Conservation (phyloP, 1,139 yeast species). For the Hansenula sp. region DNA sequence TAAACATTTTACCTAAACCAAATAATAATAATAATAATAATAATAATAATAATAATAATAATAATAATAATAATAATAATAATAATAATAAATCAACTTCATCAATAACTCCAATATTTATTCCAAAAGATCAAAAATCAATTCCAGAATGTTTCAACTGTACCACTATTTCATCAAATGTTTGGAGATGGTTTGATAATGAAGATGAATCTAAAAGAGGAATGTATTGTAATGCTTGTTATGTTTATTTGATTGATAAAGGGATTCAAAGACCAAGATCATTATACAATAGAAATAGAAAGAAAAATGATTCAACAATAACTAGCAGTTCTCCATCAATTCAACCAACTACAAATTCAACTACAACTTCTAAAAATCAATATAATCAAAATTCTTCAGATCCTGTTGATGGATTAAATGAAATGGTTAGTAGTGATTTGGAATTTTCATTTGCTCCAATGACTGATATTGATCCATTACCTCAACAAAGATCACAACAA, state of each 20-base stretch:
- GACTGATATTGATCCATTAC: conserved; percentile 48
- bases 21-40: background rate
- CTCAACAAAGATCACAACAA: conserved; percentile 8
- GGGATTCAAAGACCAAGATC: conserved; percentile 22
- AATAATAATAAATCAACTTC: background rate
- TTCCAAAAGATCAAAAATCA: conserved; percentile 8
- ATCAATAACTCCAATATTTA: background rate
- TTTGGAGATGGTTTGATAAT: conserved; percentile 24
- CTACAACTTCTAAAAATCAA: conserved; percentile 12
- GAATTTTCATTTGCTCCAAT: conserved; percentile 49
- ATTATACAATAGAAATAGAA: conserved; percentile 11
- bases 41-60: background rate
- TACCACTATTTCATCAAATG: conserved; percentile 18
- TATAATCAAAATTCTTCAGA: conserved; percentile 27
- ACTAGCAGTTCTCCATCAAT: conserved; percentile 11
- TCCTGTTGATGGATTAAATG: conserved; percentile 38
- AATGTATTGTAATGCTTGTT: conserved; percentile 20
- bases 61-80: no score
- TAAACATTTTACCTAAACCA: background rate
- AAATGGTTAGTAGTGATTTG: conserved; percentile 41
- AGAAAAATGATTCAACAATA: conserved; percentile 1
- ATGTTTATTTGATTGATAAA: conserved; percentile 17
- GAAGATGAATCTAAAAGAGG: conserved; percentile 20
- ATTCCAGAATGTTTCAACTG: conserved; percentile 22
- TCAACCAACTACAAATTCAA: conserved; percentile 14